Conservation (phyloP, 1,139 yeast genomes). For the Saccharomyces hybrid region DNA sequence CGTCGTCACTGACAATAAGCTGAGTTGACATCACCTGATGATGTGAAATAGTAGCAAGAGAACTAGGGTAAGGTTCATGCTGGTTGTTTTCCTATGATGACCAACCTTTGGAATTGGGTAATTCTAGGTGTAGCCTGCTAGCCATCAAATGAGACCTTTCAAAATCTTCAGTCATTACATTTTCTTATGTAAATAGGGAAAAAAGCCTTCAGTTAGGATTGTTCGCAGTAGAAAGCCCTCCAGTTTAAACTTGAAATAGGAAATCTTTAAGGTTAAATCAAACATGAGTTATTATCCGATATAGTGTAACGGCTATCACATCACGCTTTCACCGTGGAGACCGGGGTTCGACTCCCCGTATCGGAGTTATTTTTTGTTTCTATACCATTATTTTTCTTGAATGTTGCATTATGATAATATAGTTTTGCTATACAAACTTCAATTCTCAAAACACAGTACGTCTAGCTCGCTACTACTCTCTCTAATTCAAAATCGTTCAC, state of each 20-base stretch:
- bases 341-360: constrained; percentile 8
- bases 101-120: no score
- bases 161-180: neutral
- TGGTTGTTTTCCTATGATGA: neutral
- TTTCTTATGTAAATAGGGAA: no score
- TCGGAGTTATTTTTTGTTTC: constrained; percentile 2
- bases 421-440: no score
- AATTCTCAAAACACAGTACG: neutral
- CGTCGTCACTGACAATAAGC: neutral
- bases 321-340: constrained; percentile 6
- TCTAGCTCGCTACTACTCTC: neutral
- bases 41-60: neutral
- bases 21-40: neutral
- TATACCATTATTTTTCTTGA: neutral
- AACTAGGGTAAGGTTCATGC: neutral
- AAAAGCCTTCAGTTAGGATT: no score
- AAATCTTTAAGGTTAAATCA: neutral
- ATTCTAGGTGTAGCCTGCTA: neutral
- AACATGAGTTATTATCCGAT: neutral
- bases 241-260: no score
- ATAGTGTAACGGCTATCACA: constrained; percentile 7
- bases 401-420: no score
- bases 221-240: no score
- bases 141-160: neutral
- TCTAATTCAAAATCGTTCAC: neutral